A percentile compares a stretch with the other conserved stretches of the same genome.
Evolutionary conservation across 768 basidiomycete species (phyloP).

Genomic region (Termitomyces sp.): DNA sequence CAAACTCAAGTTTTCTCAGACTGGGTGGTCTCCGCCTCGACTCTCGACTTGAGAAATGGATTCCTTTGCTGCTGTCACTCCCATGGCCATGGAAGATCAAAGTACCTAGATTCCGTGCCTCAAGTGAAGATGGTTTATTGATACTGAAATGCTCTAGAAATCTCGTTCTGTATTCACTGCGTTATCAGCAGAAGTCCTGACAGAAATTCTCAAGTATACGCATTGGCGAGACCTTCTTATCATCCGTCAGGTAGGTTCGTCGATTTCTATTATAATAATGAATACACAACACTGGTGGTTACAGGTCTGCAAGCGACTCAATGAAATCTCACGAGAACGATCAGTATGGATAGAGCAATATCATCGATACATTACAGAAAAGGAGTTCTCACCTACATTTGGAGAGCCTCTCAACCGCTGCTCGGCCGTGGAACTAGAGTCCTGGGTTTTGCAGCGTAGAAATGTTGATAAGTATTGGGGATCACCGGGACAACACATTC

Average conservation of each 20-base stretch:
- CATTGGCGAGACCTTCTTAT: not conserved
- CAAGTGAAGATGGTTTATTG: not conserved
- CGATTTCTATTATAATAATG: not conserved
- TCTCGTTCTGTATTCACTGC: not conserved
- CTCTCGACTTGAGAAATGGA: not conserved
- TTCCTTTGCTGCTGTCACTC: not conserved
- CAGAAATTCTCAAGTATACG: not conserved
- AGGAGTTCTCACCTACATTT: not conserved
- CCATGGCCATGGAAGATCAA: not conserved
- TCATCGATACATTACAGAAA: not conserved
- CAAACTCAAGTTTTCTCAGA: too few species aligned
- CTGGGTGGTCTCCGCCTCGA: too few species aligned
- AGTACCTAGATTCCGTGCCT: too few species aligned
- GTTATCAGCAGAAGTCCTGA: not conserved
- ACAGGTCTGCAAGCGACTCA: not conserved
- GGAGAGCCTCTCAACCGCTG: not conserved
- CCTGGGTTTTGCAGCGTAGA: not conserved
- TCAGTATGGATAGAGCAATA: not conserved
- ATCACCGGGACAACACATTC: not conserved
- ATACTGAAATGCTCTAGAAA: not conserved
- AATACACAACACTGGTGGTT: not conserved
- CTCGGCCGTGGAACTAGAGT: not conserved
- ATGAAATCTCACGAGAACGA: not conserved
- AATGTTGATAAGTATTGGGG: not conserved
- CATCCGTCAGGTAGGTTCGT: not conserved